phyloP scores from a whole-genome alignment of 2,329 filamentous ascomycete genomes.

The Ophiostoma angusticollis region DNA sequence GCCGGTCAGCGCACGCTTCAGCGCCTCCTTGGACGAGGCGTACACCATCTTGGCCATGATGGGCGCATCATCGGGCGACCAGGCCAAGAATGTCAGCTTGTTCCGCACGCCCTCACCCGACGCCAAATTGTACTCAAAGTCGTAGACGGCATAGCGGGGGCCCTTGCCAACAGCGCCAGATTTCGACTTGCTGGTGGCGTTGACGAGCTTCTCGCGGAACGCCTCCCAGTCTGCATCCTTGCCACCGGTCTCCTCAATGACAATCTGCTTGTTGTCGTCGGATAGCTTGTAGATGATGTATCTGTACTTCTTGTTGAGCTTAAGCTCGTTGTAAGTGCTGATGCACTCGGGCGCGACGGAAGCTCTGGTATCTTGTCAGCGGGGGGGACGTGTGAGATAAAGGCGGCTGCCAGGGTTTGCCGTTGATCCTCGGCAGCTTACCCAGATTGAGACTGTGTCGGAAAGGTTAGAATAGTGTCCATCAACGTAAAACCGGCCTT shows the following conservation, averaged over 20 bases:
- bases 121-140: slow-evolving; percentile 64
- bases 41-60: slow-evolving; percentile 85
- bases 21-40: slow-evolving; percentile 74
- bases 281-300: slow-evolving; percentile 83
- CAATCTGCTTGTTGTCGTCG: slow-evolving; percentile 70
- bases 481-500: background rate
- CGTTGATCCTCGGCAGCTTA: slow-evolving; percentile 20
- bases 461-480: background rate
- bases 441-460: slow-evolving; percentile 53
- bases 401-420: background rate
- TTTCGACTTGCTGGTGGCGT: slow-evolving; percentile 60
- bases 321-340: slow-evolving; percentile 63
- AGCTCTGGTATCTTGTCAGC: slow-evolving; percentile 39
- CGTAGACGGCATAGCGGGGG: slow-evolving; percentile 71
- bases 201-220: slow-evolving; percentile 66
- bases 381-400: background rate
- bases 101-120: slow-evolving; percentile 63
- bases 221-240: slow-evolving; percentile 53
- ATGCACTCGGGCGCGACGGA: slow-evolving; percentile 61
- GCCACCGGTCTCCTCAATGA: slow-evolving; percentile 64
- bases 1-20: slow-evolving; percentile 67
- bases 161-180: slow-evolving; percentile 48
- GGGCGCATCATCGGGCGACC: slow-evolving; percentile 69
- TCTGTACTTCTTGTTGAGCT: slow-evolving; percentile 70
- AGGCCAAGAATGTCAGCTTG: slow-evolving; percentile 69